Base-by-base conservation (phyloP, 306 rosid species). In the Quercus rubra region DNA sequence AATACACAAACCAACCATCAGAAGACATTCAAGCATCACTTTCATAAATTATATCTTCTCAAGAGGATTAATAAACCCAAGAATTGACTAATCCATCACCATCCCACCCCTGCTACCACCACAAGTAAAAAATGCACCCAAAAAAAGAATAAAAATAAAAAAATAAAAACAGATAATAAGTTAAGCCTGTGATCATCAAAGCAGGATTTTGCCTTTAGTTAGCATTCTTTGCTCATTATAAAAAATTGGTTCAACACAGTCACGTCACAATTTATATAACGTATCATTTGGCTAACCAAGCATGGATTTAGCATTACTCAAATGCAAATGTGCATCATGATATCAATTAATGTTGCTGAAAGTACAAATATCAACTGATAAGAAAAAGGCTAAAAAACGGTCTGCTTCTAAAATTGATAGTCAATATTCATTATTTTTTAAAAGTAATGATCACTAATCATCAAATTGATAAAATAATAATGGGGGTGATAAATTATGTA, bases 1-100 rank as follows among this genome's bases (percentile, higher is more conserved):
- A 67, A 55, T 35, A 56, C 15, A 78, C 17, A 68, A 75, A 33
- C 25, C 64, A 75, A 43, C 77, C 12, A 33, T 87, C 27, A 79
- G 74, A 74, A 19, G 71, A 18, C 51, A 14, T 31, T 56, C 3
- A 13, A 19, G 49, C 17, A 56, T 61, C 63, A 33, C 81, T 78
- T 51, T 74, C n/a, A 25, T 4, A 54, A 15, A 59, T 5, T 52
- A 74, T 69, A 17, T 73, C 21, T 77, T 70, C 46, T 46, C 28
- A 35, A 78, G 17, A 77, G 18, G 14, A 38, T 17, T 15, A 11
- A 54, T 71, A 71, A 41, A 74, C 55, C 55, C 73, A n/a, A 71
- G 55, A 30, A 5, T 33, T 67, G 25, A 18, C 43, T 28, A 30
- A 64, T 5, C 52, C 52, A 66, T 63, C 28, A 41, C 46, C 64